Percentiles rank a stretch among this genome's conserved stretches.
These are phyloP conservation scores for Ophidiomyces ophidiicola DNA, from an alignment of 2,329 filamentous ascomycete genomes.

Conservation along the genomic window DNA sequence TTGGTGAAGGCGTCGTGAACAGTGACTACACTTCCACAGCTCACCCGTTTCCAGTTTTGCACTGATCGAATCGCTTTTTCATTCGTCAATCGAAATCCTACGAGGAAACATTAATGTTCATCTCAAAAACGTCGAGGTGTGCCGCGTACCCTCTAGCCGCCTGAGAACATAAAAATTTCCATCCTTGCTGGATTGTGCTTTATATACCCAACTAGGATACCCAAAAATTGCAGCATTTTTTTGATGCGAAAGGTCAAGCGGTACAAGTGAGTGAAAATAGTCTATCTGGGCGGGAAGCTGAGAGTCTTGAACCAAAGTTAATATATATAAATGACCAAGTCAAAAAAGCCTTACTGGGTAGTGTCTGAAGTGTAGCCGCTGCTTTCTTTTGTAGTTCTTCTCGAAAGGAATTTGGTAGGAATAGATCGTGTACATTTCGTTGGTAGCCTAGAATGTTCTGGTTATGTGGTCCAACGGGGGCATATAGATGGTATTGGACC, in stretches of 20 bases:
- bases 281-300: conserved; percentile 65
- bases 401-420: conserved; percentile 72
- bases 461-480: conserved; percentile 68
- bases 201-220: conserved; percentile 89
- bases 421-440: conserved; percentile 77
- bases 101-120: conserved; percentile 2
- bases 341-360: conserved; percentile 50
- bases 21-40: conserved; percentile 69
- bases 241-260: conserved; percentile 68
- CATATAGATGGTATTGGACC: conserved; percentile 88
- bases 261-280: conserved; percentile 83
- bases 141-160: conserved; percentile 57
- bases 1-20: conserved; percentile 91
- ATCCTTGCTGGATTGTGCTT: conserved; percentile 78
- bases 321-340: not conserved
- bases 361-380: conserved; percentile 70
- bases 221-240: conserved; percentile 71
- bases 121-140: not conserved
- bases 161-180: conserved; percentile 79
- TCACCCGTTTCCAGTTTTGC: conserved; percentile 78
- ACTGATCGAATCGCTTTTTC: conserved; percentile 78
- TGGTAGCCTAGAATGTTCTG: conserved; percentile 78
- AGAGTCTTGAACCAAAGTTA: conserved; percentile 37
- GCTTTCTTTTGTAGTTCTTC: conserved; percentile 83
- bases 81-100: conserved; percentile 73